These are phyloP conservation scores for Ocimum tenuiflorum DNA, from an alignment of 257 asterid genomes.

Conservation along the genomic window DNA sequence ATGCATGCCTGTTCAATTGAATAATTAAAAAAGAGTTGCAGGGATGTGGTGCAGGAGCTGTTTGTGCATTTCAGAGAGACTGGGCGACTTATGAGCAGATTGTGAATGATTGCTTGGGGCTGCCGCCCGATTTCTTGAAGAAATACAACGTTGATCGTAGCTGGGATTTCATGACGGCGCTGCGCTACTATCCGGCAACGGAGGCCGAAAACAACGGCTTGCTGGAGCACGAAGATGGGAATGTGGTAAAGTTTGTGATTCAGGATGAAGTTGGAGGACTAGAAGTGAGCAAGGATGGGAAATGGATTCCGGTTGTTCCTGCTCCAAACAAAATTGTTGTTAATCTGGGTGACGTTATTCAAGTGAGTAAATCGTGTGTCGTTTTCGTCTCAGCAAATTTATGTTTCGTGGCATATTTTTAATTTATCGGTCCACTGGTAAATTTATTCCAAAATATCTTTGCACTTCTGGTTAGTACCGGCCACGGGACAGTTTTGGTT, in stretches of 20 bases:
- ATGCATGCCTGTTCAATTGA: too few species aligned
- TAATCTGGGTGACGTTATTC: constrained; percentile 45
- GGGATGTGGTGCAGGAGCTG: constrained; percentile 30
- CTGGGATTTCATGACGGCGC: constrained; percentile 49
- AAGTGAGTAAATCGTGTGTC: too few species aligned
- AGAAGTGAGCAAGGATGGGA: constrained; percentile 37
- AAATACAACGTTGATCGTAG: constrained; percentile 44
- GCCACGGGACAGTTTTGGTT: too few species aligned
- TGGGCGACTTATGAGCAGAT: constrained; percentile 35
- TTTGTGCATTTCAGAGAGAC: constrained; percentile 30
- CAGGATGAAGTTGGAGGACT: constrained; percentile 66
- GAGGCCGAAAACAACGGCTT: constrained; percentile 39
- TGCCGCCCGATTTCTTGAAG: constrained; percentile 36
- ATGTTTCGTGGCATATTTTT: too few species aligned
- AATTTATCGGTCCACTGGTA: too few species aligned
- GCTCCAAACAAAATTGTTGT: constrained; percentile 40
- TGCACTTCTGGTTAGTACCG: too few species aligned
- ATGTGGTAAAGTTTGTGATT: constrained; percentile 39
- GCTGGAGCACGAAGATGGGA: constrained; percentile 46
- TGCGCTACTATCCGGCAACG: constrained; percentile 40
- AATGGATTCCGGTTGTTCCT: constrained; percentile 53
- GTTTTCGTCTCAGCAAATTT: too few species aligned
- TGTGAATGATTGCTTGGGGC: constrained; percentile 46
- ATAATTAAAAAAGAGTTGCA: not conserved
- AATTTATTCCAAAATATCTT: too few species aligned